Percentiles rank a stretch among this genome's conserved stretches.
Conservation (phyloP, 306 rosid genomes). For the Quercus cerris region DNA sequence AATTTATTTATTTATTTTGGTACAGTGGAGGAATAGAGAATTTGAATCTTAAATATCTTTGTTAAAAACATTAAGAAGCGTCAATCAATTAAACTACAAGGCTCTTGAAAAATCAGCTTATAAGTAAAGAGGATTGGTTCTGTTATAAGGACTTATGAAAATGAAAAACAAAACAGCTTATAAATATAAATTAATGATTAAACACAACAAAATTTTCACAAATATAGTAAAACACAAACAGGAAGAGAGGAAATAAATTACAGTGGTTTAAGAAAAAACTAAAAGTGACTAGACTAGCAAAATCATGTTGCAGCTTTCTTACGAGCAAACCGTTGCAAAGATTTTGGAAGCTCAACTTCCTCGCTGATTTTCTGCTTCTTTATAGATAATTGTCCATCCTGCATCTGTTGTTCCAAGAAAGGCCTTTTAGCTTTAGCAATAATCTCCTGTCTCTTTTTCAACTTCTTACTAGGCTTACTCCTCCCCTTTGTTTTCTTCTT, state of each 20-base stretch:
- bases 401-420: constrained; percentile 56
- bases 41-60: no score
- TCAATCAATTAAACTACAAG: fast-evolving
- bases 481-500: constrained; percentile 93
- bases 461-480: constrained; percentile 62
- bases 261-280: no score
- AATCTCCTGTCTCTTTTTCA: constrained; percentile 57
- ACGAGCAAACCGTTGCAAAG: constrained; percentile 70
- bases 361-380: constrained; percentile 60
- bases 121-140: no score
- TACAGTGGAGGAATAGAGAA: no score
- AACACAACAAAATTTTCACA: no score
- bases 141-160: no score
- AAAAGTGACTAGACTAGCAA: background rate
- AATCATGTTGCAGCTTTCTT: constrained; percentile 46
- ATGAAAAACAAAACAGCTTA: no score
- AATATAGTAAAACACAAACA: no score
- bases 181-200: no score
- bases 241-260: background rate
- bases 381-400: constrained; percentile 36
- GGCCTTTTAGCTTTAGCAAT: constrained; percentile 67
- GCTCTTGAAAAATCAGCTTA: no score
- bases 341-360: constrained; percentile 55
- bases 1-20: no score
- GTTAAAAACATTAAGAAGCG: fast-evolving